These are phyloP conservation scores for Penicillium pancosmium DNA, from an alignment of 495 filamentous ascomycete genomes.

Conservation along the genomic window DNA sequence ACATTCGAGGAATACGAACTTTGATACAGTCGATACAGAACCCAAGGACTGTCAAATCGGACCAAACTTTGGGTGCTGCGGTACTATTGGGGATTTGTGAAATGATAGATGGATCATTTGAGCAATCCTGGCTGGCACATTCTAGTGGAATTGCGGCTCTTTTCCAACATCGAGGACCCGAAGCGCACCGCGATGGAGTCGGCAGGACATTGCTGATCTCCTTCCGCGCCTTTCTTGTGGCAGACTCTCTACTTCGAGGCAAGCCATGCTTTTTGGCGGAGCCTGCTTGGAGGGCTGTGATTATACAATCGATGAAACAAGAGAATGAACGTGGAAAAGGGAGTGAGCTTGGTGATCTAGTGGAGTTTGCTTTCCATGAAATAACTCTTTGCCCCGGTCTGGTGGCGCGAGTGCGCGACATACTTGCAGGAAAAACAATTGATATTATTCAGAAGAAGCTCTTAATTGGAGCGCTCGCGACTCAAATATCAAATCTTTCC, in stretches of 20 bases:
- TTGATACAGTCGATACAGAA: constrained; percentile 15
- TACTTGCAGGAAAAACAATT: background rate
- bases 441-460: background rate
- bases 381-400: constrained; percentile 26
- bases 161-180: constrained; percentile 30
- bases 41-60: constrained; percentile 20
- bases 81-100: constrained; percentile 36
- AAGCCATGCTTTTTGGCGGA: constrained; percentile 31
- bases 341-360: constrained; percentile 19
- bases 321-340: constrained; percentile 19
- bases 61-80: constrained; percentile 24
- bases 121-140: constrained; percentile 36
- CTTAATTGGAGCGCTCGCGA: background rate
- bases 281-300: constrained; percentile 30
- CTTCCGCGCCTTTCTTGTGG: constrained; percentile 34
- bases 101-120: constrained; percentile 29
- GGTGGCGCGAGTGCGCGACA: constrained; percentile 16
- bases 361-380: constrained; percentile 25
- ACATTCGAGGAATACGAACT: constrained; percentile 17
- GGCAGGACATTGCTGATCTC: constrained; percentile 29
- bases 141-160: constrained; percentile 33
- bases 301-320: constrained; percentile 13
- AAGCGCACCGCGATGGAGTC: constrained; percentile 29
- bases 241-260: constrained; percentile 26
- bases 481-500: background rate